Percentiles rank a stretch among this genome's conserved stretches.
These are phyloP conservation scores for Tripterygium wilfordii DNA, from an alignment of 177 flowering plant genomes.

Conservation along the genomic window DNA sequence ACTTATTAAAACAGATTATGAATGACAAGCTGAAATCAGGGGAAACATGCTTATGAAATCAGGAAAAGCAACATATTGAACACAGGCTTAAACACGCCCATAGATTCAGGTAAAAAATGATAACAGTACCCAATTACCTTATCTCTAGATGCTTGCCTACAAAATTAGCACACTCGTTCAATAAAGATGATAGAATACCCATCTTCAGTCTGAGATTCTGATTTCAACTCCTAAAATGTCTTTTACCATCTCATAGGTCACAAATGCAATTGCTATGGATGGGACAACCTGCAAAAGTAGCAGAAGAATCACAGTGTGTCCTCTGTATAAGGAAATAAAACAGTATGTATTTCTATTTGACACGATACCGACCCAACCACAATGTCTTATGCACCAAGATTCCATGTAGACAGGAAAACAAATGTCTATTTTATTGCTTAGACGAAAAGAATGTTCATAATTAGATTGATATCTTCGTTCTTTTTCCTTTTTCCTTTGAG, in stretches of 20 bases:
- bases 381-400: too few species aligned
- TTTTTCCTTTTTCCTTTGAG: too few species aligned
- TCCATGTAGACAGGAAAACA: too few species aligned
- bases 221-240: constrained; percentile 54
- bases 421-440: too few species aligned
- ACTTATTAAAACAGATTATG: constrained; percentile 17
- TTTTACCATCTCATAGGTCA: constrained; percentile 58
- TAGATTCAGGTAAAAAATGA: constrained; percentile 9
- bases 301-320: not conserved
- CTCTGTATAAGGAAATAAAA: not conserved
- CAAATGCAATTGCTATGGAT: constrained; percentile 63
- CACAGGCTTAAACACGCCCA: constrained; percentile 4
- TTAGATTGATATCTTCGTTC: too few species aligned
- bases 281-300: constrained; percentile 52
- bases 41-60: constrained; percentile 8
- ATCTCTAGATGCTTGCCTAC: constrained; percentile 27
- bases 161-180: constrained; percentile 24
- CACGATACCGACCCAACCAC: too few species aligned
- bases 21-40: constrained; percentile 13
- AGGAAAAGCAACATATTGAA: constrained; percentile 7
- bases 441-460: too few species aligned
- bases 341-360: too few species aligned
- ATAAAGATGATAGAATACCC: constrained; percentile 1
- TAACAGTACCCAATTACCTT: constrained; percentile 12
- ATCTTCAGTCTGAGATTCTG: constrained; percentile 45